Evolutionary conservation across 2,329 filamentous ascomycete species (phyloP).

Genomic region (Xylariomycetidae sp.): DNA sequence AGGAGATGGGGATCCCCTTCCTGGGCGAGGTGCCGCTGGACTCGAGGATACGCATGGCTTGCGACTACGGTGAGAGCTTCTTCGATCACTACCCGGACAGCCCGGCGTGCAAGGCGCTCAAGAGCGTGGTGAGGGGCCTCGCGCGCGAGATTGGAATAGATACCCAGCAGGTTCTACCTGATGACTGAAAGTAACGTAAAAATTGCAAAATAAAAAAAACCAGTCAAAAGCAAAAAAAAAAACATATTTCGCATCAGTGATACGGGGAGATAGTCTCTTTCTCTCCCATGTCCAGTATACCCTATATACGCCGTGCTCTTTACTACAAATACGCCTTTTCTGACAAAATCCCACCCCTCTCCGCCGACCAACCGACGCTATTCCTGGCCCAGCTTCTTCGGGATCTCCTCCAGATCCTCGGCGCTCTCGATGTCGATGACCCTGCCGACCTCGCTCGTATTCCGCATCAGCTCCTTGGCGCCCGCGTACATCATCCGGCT

Average conservation of each 20-base stretch:
- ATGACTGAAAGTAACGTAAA: conserved; percentile 24
- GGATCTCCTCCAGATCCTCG: conserved; percentile 80
- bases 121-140: conserved; percentile 71
- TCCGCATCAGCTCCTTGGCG: conserved; percentile 93
- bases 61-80: conserved; percentile 96
- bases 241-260: not conserved
- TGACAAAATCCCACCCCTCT: not conserved
- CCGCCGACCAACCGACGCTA: no score
- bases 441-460: conserved; percentile 81
- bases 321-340: no score
- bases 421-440: conserved; percentile 79
- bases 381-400: conserved; percentile 51
- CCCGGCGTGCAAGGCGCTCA: conserved; percentile 79
- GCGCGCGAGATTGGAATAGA: conserved; percentile 61
- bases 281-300: no score
- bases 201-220: conserved; percentile 7
- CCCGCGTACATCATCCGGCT: conserved; percentile 91
- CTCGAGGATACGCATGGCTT: conserved; percentile 90
- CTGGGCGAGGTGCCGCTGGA: conserved; percentile 87
- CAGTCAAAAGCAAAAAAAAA: conserved; percentile 8
- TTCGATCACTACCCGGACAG: conserved; percentile 92
- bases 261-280: no score
- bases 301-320: not conserved
- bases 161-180: conserved; percentile 46
- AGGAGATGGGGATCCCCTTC: conserved; percentile 85